Percentiles rank a stretch among this genome's conserved stretches.
These are phyloP conservation scores for Pyrrhoderma noxium DNA, from an alignment of 1,284 basidiomycete genomes.

Conservation along the genomic window DNA sequence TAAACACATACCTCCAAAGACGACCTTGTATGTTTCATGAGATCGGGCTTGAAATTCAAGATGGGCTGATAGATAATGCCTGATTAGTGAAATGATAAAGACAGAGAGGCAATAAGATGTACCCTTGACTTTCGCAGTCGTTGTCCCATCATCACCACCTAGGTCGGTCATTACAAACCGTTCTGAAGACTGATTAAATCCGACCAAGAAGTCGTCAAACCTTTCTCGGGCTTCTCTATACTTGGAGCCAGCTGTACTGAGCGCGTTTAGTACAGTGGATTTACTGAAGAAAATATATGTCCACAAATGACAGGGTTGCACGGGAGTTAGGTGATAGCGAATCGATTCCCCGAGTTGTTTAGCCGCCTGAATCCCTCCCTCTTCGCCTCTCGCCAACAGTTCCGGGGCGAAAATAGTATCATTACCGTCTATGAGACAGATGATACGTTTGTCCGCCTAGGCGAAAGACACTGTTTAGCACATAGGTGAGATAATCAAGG, in stretches of 20 bases:
- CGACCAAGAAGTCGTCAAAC: slow-evolving; percentile 56
- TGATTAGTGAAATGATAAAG: slow-evolving; percentile 49
- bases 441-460: slow-evolving; percentile 38
- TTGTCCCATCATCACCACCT: slow-evolving; percentile 63
- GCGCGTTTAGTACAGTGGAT: slow-evolving; percentile 45
- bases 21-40: slow-evolving; percentile 52
- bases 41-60: slow-evolving; percentile 54
- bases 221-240: slow-evolving; percentile 30
- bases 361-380: slow-evolving; percentile 51
- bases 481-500: not conserved
- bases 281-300: slow-evolving; percentile 63
- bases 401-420: slow-evolving; percentile 52
- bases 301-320: slow-evolving; percentile 46
- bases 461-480: not conserved
- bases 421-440: slow-evolving; percentile 60
- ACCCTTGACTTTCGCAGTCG: slow-evolving; percentile 71
- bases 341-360: slow-evolving; percentile 44
- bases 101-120: slow-evolving; percentile 42
- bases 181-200: slow-evolving; percentile 59
- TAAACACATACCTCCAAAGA: slow-evolving; percentile 48
- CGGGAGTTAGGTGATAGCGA: slow-evolving; percentile 35
- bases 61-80: slow-evolving; percentile 34
- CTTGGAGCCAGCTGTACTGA: slow-evolving; percentile 36
- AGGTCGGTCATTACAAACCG: slow-evolving; percentile 66
- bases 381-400: slow-evolving; percentile 45